Conservation (phyloP, 805 yeast genomes). For the Zygosaccharomyces kombuchaensis region DNA sequence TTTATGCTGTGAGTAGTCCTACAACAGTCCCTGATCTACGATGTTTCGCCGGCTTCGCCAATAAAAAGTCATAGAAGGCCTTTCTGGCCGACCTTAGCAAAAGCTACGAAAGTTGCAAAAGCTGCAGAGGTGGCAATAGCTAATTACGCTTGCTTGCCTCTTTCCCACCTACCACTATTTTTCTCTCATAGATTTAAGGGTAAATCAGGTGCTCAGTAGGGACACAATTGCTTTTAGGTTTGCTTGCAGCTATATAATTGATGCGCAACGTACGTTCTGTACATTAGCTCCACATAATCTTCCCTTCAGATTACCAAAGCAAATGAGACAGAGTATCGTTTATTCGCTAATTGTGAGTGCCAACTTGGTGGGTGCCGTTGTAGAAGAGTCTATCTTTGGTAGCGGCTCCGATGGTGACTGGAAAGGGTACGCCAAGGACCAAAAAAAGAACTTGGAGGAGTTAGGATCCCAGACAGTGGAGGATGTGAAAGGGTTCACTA, state of each 20-base stretch:
- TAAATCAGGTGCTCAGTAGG: background rate
- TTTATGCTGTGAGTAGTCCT: too few species aligned
- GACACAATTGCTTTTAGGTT: background rate
- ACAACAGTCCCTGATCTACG: too few species aligned
- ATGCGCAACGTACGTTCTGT: background rate
- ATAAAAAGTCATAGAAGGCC: too few species aligned
- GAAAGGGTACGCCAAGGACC: conserved; percentile 35
- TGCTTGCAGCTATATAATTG: background rate
- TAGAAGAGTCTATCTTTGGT: conserved; percentile 14
- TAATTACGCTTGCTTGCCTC: conserved; percentile 3
- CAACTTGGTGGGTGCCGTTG: conserved; percentile 9
- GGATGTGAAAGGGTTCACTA: conserved; percentile 30
- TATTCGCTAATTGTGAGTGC: conserved; percentile 6
- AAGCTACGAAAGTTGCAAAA: background rate
- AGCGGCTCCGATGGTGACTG: conserved; percentile 37
- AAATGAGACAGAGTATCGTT: conserved; percentile 3
- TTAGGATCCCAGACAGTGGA: conserved; percentile 19
- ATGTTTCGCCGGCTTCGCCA: too few species aligned
- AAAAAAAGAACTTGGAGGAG: conserved; percentile 21
- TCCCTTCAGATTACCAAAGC: background rate
- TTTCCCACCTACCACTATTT: background rate
- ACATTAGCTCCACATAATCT: background rate
- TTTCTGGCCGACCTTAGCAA: background rate
- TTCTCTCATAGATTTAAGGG: conserved; percentile 1
- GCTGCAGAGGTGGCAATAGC: background rate